Percentiles rank a stretch among this genome's conserved stretches.
Evolutionary conservation across 768 basidiomycete genomes (phyloP).

Genomic region (Russula virescens): DNA sequence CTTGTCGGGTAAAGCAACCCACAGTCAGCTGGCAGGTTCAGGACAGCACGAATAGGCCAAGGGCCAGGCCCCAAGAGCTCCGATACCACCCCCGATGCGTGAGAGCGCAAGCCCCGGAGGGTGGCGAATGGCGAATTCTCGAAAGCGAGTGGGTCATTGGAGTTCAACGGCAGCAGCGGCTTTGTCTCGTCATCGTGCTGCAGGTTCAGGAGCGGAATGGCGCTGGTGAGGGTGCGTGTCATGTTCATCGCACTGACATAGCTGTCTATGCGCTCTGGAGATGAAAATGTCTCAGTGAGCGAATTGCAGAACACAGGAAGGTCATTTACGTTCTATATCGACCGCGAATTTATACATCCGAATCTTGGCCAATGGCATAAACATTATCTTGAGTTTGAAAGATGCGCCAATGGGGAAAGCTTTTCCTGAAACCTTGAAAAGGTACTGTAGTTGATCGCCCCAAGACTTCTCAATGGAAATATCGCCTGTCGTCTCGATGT

Average conservation of each 20-base stretch:
- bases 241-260: slow-evolving; percentile 61
- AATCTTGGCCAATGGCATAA: slow-evolving; percentile 81
- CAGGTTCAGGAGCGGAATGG: slow-evolving; percentile 56
- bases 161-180: slow-evolving; percentile 73
- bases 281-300: background rate
- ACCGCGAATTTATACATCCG: slow-evolving; percentile 71
- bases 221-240: slow-evolving; percentile 62
- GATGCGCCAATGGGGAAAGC: slow-evolving; percentile 79
- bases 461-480: slow-evolving; percentile 84
- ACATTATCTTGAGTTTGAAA: slow-evolving; percentile 71
- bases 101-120: slow-evolving; percentile 43
- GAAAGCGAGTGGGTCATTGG: slow-evolving; percentile 59
- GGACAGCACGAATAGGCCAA: slow-evolving; percentile 69
- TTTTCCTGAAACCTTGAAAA: slow-evolving; percentile 66
- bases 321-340: slow-evolving; percentile 65
- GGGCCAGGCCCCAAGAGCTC: slow-evolving; percentile 75
- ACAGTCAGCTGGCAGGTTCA: slow-evolving; percentile 67
- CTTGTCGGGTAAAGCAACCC: slow-evolving; percentile 65
- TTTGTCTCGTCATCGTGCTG: slow-evolving; percentile 48
- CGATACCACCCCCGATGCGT: slow-evolving; percentile 52
- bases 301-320: slow-evolving; percentile 21
- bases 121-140: slow-evolving; percentile 59
- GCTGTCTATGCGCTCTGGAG: slow-evolving; percentile 75
- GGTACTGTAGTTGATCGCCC: slow-evolving; percentile 83
- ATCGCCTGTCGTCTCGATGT: slow-evolving; percentile 75